Evolutionary conservation across 2,329 filamentous ascomycete genomes (phyloP), one percentile per base, ranked within the genome.

Genomic region (Gremmenia infestans): DNA sequence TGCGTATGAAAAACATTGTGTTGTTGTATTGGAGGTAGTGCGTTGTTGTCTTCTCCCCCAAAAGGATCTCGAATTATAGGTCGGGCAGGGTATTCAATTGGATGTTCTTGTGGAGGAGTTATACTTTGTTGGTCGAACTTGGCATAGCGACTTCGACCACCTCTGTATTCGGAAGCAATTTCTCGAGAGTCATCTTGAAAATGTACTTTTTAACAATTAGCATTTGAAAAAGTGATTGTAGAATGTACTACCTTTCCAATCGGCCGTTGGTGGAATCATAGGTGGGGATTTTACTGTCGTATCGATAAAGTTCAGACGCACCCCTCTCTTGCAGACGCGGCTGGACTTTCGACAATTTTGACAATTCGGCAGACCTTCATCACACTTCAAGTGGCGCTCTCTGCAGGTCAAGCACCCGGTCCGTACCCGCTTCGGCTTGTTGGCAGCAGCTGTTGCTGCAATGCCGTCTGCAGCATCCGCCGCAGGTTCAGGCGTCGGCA

Each of bases 371-470:
- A 73, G 65, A 19, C 67, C 86, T 71, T 96, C 91, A 68, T 96
- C 92, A 71, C 92, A 96, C 72, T 96, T 96, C 51, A 96, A 76
- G 76, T 96, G 92, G 48, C 91, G 79, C 71, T 96, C 89, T 63
- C 92, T 81, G 72, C 92, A 97, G 2, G 92, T 97, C 62, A 96
- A 75, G 70, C 92, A 97, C 39, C 92, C 92, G 3, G 92, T 97
- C 48, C 93, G 85, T 17, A 95, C 91, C 61, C 92, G 81, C 73
- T 87, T 93, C n/a, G 90, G 85, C 71, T 92, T 93, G 53, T 52
- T 69, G 28, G 61, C 60, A 48, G 58, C 60, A 12, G 55, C 53
- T 8, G 46, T 51, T 19, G 56, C n/a, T 19, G 54, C 49, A 15
- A 14, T 40, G 35, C 17, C 46, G 12, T 61, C 64, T 36, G 57